Base-by-base conservation (phyloP, 2,329 filamentous ascomycete genomes). In the Epichloe sp. region DNA sequence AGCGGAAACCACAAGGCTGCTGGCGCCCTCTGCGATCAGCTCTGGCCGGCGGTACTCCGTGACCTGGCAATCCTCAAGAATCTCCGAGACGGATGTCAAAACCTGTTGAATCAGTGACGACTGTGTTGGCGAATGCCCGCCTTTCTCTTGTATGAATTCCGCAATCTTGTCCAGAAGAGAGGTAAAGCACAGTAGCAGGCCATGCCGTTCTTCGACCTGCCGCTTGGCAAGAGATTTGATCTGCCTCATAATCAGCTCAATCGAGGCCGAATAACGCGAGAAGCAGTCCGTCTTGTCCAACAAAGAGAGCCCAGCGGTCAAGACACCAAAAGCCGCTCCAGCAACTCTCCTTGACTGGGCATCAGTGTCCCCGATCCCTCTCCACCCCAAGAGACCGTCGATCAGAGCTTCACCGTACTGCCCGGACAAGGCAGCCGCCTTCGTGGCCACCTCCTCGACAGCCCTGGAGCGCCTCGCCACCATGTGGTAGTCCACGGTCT, bases 401-500 rank as follows among this genome's bases (percentile, higher is more conserved):
- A 88, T 68, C 3, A 96, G 68, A 1, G 85, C 82, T 45, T 76
- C 72, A 64, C 87, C 87, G 53, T 83, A 83, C 55, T 86, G 88
- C 1, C 71, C 59, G 34, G 82, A 79, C 5, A 97, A 69, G n/a
- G 69, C 71, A 0, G 86, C 80, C 0, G 85, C 85, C 38, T 76
- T 76, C 12, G 80, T 70, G 0, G 87, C 82, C 11, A 97, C 88
- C 45, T 90, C 80, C 41, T 82, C 76, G 59, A 95, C 83, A 3
- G 90, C 91, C 57, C 87, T 79, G 15, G 86, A 84, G 23, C 91
- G 79, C n/a, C 94, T 76, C 3, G 93, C 91, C 19, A 98, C 89
- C 38, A 88, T 80, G 63, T 95, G 89, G 62, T 96, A 98, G 62
- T 98, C 93, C 1, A 97, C 87, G 2, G 80, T 78, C 62, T 97